phyloP scores from a whole-genome alignment of 1,284 basidiomycete genomes.

The Puccinia novopanici region DNA sequence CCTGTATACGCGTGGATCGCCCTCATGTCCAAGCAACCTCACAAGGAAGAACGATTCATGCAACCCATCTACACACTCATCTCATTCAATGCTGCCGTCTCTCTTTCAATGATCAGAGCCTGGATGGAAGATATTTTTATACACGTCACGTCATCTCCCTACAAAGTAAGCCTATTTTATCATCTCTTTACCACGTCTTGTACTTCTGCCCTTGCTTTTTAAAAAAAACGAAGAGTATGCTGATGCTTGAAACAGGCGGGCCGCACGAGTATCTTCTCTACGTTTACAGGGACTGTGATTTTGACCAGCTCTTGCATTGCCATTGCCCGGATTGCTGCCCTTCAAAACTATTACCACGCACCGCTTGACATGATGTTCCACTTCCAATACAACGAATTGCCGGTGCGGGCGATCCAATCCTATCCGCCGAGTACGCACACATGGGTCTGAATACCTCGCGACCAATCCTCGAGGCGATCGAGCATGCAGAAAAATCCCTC shows the following conservation, averaged over 20 bases:
- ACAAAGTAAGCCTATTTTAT: constrained; percentile 66
- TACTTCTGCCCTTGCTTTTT: neutral
- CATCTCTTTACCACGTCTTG: neutral
- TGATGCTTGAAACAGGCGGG: constrained; percentile 67
- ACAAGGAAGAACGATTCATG: constrained; percentile 99
- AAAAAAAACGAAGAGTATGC: neutral
- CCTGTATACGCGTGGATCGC: constrained; percentile 87
- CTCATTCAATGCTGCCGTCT: constrained; percentile 89
- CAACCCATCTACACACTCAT: constrained; percentile 89
- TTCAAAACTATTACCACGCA: constrained; percentile 86
- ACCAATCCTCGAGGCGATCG: constrained; percentile 70
- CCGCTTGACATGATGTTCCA: constrained; percentile 74
- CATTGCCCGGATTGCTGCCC: constrained; percentile 74
- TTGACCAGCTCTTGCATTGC: constrained; percentile 71
- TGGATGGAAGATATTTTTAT: constrained; percentile 80
- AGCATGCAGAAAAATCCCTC: constrained; percentile 54
- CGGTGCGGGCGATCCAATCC: constrained; percentile 64
- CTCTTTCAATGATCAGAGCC: constrained; percentile 76
- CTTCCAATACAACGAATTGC: constrained; percentile 78
- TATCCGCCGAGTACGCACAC: constrained; percentile 60
- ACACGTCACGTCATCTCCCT: constrained; percentile 75
- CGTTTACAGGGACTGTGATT: constrained; percentile 72
- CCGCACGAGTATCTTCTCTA: constrained; percentile 72
- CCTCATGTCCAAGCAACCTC: constrained; percentile 77
- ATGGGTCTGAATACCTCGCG: constrained; percentile 71